phyloP scores from a whole-genome alignment of 2,329 filamentous ascomycete genomes.

The Ascochyta rabiei region DNA sequence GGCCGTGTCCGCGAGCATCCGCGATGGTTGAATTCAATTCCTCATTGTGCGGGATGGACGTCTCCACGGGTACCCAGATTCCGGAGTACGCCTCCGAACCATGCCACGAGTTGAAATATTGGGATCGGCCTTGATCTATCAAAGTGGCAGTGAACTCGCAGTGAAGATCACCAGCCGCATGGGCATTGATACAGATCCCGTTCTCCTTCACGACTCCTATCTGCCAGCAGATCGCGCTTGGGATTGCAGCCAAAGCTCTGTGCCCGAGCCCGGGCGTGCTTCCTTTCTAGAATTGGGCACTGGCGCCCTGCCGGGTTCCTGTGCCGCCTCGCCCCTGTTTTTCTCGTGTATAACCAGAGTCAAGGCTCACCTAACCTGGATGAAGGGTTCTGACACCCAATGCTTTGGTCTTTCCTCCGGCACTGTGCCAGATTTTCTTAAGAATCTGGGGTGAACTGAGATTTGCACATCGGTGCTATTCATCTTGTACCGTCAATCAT shows the following conservation, averaged over 20 bases:
- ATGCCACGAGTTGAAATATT: background rate
- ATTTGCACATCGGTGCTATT: slow-evolving; percentile 14
- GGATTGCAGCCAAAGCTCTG: background rate
- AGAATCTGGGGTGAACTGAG: slow-evolving; percentile 23
- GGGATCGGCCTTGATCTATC: slow-evolving; percentile 1
- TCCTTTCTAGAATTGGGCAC: slow-evolving; percentile 9
- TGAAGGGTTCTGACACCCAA: slow-evolving; percentile 7
- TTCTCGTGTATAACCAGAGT: slow-evolving; percentile 7
- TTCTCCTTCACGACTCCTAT: background rate
- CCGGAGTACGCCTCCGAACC: background rate
- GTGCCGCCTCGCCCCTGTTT: slow-evolving; percentile 13
- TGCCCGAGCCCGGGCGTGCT: slow-evolving; percentile 1
- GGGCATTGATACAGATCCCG: slow-evolving; percentile 1
- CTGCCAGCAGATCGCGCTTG: background rate
- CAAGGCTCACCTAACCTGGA: slow-evolving; percentile 5
- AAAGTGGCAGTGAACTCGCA: background rate
- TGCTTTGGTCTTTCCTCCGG: slow-evolving; percentile 25
- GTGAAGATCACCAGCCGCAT: slow-evolving; percentile 9
- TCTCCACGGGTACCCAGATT: background rate
- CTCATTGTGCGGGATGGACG: background rate
- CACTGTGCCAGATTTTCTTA: slow-evolving; percentile 11
- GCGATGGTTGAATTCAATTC: slow-evolving; percentile 7
- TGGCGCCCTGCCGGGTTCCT: slow-evolving; percentile 6
- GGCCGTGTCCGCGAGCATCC: slow-evolving; percentile 4
- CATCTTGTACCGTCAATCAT: slow-evolving; percentile 21